Evolutionary conservation across 768 basidiomycete species (phyloP).

Genomic region (Sporobolomyces pararoseus): DNA sequence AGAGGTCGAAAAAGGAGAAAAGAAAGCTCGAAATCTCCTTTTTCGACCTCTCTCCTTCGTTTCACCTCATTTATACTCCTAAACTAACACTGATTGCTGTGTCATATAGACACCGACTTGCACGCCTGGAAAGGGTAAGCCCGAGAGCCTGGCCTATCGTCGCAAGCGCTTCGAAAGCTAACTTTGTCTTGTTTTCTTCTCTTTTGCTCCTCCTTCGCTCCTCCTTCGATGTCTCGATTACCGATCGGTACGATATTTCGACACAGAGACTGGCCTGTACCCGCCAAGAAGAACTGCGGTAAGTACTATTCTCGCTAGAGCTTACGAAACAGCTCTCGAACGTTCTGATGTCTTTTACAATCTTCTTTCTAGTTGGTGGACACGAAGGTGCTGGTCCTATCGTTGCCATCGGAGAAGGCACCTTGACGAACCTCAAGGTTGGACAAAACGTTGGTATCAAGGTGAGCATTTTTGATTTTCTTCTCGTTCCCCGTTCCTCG

Average conservation of each 20-base stretch:
- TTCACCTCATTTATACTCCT: no score
- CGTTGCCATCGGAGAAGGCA: constrained; percentile 66
- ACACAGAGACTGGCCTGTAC: no score
- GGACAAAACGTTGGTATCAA: constrained; percentile 19
- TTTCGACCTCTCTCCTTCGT: neutral
- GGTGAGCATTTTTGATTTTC: no score
- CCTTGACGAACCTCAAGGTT: constrained; percentile 9
- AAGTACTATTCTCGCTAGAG: neutral
- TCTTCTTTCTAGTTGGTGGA: constrained; percentile 57
- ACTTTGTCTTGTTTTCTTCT: neutral
- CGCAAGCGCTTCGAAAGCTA: no score
- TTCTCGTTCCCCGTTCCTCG: no score
- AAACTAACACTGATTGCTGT: no score
- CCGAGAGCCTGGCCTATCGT: no score
- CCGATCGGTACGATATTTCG: neutral
- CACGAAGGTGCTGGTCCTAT: constrained; percentile 73
- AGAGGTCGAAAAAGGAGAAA: no score
- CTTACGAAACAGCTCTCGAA: neutral
- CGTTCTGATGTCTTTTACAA: neutral
- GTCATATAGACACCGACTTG: constrained; percentile 31
- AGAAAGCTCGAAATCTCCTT: no score
- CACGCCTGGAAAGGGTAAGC: constrained; percentile 29
- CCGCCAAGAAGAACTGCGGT: neutral
- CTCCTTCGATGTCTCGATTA: neutral
- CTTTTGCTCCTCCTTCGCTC: neutral